These are phyloP conservation scores for Boletus sensibilis DNA, from an alignment of 768 basidiomycete species.

Conservation along the genomic window DNA sequence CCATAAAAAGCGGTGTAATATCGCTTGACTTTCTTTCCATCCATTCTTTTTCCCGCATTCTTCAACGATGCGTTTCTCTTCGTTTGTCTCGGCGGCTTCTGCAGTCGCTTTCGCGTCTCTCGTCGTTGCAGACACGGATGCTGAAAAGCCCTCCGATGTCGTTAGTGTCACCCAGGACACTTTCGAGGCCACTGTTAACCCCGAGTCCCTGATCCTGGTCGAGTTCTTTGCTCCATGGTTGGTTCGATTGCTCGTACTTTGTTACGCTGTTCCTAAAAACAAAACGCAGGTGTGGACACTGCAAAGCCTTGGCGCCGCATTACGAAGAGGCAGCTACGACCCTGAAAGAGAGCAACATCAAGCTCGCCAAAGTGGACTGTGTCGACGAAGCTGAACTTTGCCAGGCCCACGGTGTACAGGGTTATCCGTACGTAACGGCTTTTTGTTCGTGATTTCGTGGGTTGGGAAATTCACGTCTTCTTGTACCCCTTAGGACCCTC, in stretches of 20 bases:
- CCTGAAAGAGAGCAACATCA: constrained; percentile 87
- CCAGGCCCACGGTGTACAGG: constrained; percentile 81
- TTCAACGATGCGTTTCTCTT: constrained; percentile 62
- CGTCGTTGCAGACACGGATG: constrained; percentile 45
- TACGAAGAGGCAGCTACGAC: constrained; percentile 92
- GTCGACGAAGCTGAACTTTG: constrained; percentile 93
- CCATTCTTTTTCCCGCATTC: constrained; percentile 22
- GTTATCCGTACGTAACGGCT: constrained; percentile 77
- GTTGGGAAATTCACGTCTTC: background rate
- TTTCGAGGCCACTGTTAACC: constrained; percentile 65
- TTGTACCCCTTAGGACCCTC: constrained; percentile 50
- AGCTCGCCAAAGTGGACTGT: constrained; percentile 95
- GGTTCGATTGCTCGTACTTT: background rate
- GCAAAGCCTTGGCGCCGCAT: constrained; percentile 91
- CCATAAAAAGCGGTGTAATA: constrained; percentile 22
- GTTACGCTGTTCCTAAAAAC: background rate
- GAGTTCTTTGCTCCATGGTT: constrained; percentile 96
- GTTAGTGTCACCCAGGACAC: constrained; percentile 65
- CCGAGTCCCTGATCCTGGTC: constrained; percentile 77
- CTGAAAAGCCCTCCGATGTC: constrained; percentile 67
- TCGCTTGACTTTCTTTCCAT: background rate
- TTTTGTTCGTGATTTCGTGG: background rate
- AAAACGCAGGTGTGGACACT: constrained; percentile 82
- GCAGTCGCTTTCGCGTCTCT: constrained; percentile 54
- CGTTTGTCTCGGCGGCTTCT: constrained; percentile 47